Evolutionary conservation across 495 filamentous ascomycete genomes (phyloP).

Genomic region (Penicillium simplicissimum): DNA sequence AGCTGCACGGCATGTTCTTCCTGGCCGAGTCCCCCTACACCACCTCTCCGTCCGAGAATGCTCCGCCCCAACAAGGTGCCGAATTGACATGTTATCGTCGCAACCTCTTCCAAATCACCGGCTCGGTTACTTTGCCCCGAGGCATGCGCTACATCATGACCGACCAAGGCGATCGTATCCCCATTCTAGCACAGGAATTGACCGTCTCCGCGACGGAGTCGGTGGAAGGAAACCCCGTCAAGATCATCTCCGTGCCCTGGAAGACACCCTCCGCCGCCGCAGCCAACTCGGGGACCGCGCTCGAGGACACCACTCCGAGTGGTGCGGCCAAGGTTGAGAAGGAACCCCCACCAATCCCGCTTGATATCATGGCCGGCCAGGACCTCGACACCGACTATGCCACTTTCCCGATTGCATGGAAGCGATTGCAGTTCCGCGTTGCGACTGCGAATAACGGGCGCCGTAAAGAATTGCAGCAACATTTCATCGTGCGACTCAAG

Average conservation of each 20-base stretch:
- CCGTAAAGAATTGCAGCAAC: constrained; percentile 77
- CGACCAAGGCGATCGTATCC: constrained; percentile 74
- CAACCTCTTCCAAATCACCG: constrained; percentile 87
- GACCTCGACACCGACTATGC: constrained; percentile 76
- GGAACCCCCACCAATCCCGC: constrained; percentile 64
- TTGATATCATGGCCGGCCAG: constrained; percentile 74
- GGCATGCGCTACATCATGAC: constrained; percentile 71
- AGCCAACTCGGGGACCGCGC: constrained; percentile 58
- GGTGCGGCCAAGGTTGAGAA: constrained; percentile 62
- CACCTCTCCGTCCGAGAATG: constrained; percentile 60
- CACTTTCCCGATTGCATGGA: constrained; percentile 86
- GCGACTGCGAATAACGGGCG: constrained; percentile 84
- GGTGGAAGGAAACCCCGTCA: constrained; percentile 82
- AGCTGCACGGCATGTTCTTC: constrained; percentile 95
- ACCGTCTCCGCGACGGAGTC: constrained; percentile 86
- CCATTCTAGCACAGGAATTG: constrained; percentile 72
- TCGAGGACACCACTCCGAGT: constrained; percentile 45
- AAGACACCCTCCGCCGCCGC: constrained; percentile 66
- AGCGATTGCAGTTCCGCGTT: constrained; percentile 87
- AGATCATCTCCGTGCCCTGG: constrained; percentile 93
- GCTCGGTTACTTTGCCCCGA: constrained; percentile 74
- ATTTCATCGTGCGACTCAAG: constrained; percentile 75
- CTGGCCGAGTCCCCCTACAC: constrained; percentile 81
- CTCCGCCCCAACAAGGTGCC: constrained; percentile 60
- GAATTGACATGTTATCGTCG: constrained; percentile 91